Evolutionary conservation across 305 asterid genomes (phyloP).

Genomic region (Fraxinus sp.): DNA sequence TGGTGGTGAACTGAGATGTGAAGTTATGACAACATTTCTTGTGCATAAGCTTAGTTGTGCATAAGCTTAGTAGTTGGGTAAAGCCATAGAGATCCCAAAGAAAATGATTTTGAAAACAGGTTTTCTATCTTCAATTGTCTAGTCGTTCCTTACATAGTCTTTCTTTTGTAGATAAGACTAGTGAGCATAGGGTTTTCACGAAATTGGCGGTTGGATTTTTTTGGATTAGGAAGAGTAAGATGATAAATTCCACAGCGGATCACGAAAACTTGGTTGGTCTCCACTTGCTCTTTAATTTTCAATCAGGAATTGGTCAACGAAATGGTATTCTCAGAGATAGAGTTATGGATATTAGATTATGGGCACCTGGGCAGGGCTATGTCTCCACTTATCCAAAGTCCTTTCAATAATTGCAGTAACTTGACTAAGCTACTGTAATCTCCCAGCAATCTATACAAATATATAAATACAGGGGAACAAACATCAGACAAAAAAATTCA

Average conservation of each 20-base stretch:
- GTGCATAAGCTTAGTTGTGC: not conserved
- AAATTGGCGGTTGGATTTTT: not conserved
- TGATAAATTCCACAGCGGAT: not conserved
- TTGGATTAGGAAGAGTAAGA: not conserved
- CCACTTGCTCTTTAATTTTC: not conserved
- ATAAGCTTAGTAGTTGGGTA: not conserved
- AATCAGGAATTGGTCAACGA: not conserved
- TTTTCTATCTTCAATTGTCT: not conserved
- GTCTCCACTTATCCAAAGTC: not conserved
- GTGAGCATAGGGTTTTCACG: not conserved
- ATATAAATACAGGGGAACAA: conserved; percentile 13
- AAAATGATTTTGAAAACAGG: not conserved
- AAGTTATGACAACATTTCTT: not conserved
- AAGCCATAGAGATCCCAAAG: not conserved
- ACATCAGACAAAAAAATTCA: conserved; percentile 4
- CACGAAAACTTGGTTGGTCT: not conserved
- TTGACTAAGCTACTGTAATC: not conserved
- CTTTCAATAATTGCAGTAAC: not conserved
- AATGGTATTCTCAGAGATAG: not conserved
- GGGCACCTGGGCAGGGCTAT: not conserved
- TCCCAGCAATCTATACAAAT: not conserved
- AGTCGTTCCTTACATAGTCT: not conserved
- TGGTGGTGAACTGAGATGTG: not conserved
- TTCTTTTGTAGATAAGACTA: not conserved
- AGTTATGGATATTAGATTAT: not conserved